Percentiles rank a stretch among this genome's conserved stretches.
Evolutionary conservation across 2,329 filamentous ascomycete genomes (phyloP).

Genomic region (Decorospora gaudefroyi): DNA sequence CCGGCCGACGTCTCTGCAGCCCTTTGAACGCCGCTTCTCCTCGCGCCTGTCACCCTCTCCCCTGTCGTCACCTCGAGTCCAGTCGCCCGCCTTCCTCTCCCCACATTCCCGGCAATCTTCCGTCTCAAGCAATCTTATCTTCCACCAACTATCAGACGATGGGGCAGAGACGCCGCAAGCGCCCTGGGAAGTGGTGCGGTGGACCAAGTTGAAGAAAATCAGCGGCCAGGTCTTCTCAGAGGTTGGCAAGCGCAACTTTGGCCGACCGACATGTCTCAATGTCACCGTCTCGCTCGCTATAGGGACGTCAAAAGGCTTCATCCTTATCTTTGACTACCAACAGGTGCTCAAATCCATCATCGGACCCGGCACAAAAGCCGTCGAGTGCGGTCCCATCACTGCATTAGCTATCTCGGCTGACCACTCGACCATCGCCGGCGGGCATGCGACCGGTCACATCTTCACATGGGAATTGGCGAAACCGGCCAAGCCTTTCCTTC

Average conservation of each 20-base stretch:
- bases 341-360: constrained; percentile 94
- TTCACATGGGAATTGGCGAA: constrained; percentile 94
- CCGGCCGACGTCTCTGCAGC: constrained; percentile 81
- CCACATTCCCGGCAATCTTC: constrained; percentile 81
- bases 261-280: constrained; percentile 83
- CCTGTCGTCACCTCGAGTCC: constrained; percentile 64
- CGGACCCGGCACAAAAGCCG: constrained; percentile 88
- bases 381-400: constrained; percentile 87
- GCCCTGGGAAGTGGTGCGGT: constrained; percentile 96
- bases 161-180: constrained; percentile 65
- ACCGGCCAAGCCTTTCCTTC: constrained; percentile 83
- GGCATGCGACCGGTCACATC: constrained; percentile 86
- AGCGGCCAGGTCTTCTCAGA: constrained; percentile 91
- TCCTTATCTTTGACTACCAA: constrained; percentile 96
- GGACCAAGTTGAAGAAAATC: constrained; percentile 91
- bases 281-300: constrained; percentile 87
- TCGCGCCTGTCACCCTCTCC: constrained; percentile 73
- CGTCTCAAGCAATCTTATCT: constrained; percentile 69
- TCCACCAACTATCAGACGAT: constrained; percentile 60
- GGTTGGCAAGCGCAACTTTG: constrained; percentile 88
- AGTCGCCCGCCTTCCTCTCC: constrained; percentile 76
- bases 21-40: constrained; percentile 93
- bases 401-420: constrained; percentile 90
- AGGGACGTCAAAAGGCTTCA: constrained; percentile 91
- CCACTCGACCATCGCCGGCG: constrained; percentile 86